Evolutionary conservation across 345 rosid genomes (phyloP), one percentile per base, ranked within the genome.

Genomic region (Salix viminalis): DNA sequence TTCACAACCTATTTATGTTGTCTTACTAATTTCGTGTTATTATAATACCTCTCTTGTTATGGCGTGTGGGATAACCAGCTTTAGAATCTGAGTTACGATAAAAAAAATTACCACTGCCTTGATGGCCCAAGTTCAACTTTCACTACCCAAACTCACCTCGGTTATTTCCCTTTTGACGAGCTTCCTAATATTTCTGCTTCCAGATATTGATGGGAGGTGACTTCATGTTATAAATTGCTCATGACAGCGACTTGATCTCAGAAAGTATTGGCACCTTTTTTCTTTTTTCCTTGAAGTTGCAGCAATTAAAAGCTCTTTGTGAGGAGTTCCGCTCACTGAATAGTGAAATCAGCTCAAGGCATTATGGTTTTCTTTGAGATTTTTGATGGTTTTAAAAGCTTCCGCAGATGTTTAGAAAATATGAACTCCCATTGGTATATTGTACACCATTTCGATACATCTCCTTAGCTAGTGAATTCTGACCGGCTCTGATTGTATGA

Each of bases 191-290:
- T 30, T 74, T 75, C 65, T 83, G 83, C 75, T 85, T 86, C 61
- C 88, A 88, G 89, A 82, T 82, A 65, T 13, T 15, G 34, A 52
- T 73, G 76, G 68, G 60, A 85, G 88, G 80, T 85, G 86, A 86
- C 79, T 69, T 67, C 84, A 28, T 76, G 41, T 71, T 60, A 69
- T 71, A 68, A 37, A 71, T 26, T 71, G 80, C 77, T 75, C 62
- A 69, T 60, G 4, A 28, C 77, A 65, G 76, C 77, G 73, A 71
- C 84, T 81, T 75, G 64, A 58, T n/a, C 64, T 58, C 64, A n/a
- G 76, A 83, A 36, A 83, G 78, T 78, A 46, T 78, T 67, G 75
- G 76, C 75, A 71, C 70, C 72, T 77, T 11, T 36, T 34, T 36
- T 18, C 26, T 69, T 79, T 76, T 71, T 34, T 80, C 23, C 18